Evolutionary conservation across 805 yeast species (phyloP).

Genomic region (Candida jianshihensis): DNA sequence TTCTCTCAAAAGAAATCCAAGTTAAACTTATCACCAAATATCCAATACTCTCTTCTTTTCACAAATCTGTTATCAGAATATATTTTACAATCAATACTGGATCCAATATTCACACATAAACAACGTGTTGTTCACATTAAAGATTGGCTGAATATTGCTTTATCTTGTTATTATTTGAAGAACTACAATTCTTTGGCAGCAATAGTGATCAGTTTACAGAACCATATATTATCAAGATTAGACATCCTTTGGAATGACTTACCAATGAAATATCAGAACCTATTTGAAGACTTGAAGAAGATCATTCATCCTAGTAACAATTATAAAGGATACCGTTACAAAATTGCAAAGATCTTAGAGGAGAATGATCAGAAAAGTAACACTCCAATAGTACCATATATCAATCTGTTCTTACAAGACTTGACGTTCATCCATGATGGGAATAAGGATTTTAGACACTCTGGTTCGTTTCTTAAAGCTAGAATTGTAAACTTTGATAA

Average conservation of each 20-base stretch:
- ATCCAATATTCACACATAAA: slow-evolving; percentile 39
- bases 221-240: slow-evolving; percentile 60
- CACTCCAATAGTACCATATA: slow-evolving; percentile 69
- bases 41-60: slow-evolving; percentile 53
- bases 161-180: slow-evolving; percentile 64
- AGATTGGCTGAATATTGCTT: slow-evolving; percentile 68
- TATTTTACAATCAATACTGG: slow-evolving; percentile 62
- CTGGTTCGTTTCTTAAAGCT: slow-evolving; percentile 40
- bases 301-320: slow-evolving; percentile 73
- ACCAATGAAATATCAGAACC: slow-evolving; percentile 50
- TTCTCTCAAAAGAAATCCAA: slow-evolving; percentile 54
- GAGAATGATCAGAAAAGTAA: slow-evolving; percentile 29
- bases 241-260: slow-evolving; percentile 52
- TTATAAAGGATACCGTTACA: slow-evolving; percentile 59
- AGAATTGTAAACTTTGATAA: slow-evolving; percentile 67
- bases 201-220: slow-evolving; percentile 69
- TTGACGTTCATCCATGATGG: slow-evolving; percentile 78
- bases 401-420: slow-evolving; percentile 70
- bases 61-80: slow-evolving; percentile 69
- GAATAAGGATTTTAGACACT: slow-evolving; percentile 60
- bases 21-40: slow-evolving; percentile 54
- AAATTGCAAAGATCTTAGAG: slow-evolving; percentile 48
- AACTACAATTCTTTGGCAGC: slow-evolving; percentile 78
- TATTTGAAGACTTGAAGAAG: slow-evolving; percentile 56
- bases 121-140: slow-evolving; percentile 49